phyloP scores from a whole-genome alignment of 345 rosid species.

The Ceriops decandra region DNA sequence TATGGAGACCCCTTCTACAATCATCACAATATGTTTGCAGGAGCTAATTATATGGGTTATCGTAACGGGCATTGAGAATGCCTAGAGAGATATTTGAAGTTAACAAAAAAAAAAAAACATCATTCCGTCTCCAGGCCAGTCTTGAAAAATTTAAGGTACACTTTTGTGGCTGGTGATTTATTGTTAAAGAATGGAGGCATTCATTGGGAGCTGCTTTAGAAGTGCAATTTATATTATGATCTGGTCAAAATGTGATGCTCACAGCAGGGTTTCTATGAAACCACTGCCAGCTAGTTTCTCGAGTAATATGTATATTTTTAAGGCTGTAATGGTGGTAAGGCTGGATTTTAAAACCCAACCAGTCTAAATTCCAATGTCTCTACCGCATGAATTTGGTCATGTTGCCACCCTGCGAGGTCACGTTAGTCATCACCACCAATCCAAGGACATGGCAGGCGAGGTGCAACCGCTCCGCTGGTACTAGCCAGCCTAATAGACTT shows the following conservation, averaged over 20 bases:
- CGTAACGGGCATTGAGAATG: slow-evolving; percentile 9
- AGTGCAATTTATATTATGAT: neutral
- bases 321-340: no score
- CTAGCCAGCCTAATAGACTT: no score
- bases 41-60: slow-evolving; percentile 44
- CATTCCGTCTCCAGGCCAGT: neutral
- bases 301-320: neutral
- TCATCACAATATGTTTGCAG: slow-evolving; percentile 45
- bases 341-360: no score
- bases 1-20: slow-evolving; percentile 42
- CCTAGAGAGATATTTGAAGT: slow-evolving; percentile 9
- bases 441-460: no score
- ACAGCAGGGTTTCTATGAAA: neutral
- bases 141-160: slow-evolving; percentile 8
- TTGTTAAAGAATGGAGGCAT: slow-evolving; percentile 6
- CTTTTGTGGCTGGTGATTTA: neutral
- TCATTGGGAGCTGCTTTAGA: slow-evolving; percentile 12
- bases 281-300: neutral
- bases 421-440: no score
- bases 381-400: no score
- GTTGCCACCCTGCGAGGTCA: no score
- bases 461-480: no score
- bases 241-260: slow-evolving; percentile 8
- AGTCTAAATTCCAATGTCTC: no score
- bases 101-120: neutral